These are phyloP conservation scores for Thielaviopsis euricoi DNA, from an alignment of 2,329 filamentous ascomycete species.

Conservation along the genomic window DNA sequence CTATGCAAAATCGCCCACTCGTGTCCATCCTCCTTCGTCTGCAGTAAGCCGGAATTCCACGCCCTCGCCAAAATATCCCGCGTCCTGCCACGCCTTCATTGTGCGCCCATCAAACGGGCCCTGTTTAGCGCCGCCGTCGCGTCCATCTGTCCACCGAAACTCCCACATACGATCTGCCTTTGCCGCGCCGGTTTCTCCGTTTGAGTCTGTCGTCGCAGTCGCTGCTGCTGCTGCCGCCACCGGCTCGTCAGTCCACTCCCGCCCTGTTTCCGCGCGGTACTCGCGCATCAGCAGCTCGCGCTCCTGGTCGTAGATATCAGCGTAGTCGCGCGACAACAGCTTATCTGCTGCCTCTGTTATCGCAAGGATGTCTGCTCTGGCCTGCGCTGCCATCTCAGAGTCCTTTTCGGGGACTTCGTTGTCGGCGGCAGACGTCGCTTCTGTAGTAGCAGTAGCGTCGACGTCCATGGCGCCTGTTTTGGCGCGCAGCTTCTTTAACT, in stretches of 20 bases:
- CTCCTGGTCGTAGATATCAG: conserved; percentile 84
- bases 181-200: conserved; percentile 12
- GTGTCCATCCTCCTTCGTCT: conserved; percentile 37
- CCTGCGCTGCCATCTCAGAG: no score
- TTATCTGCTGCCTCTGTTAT: conserved; percentile 86
- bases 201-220: no score
- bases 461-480: conserved; percentile 51
- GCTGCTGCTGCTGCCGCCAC: conserved; percentile 16
- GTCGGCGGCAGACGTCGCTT: conserved; percentile 59
- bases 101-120: conserved; percentile 73
- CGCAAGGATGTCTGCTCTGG: conserved; percentile 58
- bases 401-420: conserved; percentile 50
- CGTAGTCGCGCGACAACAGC: conserved; percentile 63
- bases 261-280: conserved; percentile 71
- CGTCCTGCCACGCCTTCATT: conserved; percentile 83
- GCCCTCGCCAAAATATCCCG: conserved; percentile 82
- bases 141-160: conserved; percentile 79
- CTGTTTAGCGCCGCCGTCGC: conserved; percentile 62
- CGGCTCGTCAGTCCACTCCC: conserved; percentile 53
- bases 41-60: conserved; percentile 58
- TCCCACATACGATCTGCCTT: conserved; percentile 49
- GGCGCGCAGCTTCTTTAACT: conserved; percentile 49
- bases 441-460: conserved; percentile 33
- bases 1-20: conserved; percentile 34
- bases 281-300: conserved; percentile 69